phyloP scores from a whole-genome alignment of 345 rosid genomes.

The Erucastrum elatum region DNA sequence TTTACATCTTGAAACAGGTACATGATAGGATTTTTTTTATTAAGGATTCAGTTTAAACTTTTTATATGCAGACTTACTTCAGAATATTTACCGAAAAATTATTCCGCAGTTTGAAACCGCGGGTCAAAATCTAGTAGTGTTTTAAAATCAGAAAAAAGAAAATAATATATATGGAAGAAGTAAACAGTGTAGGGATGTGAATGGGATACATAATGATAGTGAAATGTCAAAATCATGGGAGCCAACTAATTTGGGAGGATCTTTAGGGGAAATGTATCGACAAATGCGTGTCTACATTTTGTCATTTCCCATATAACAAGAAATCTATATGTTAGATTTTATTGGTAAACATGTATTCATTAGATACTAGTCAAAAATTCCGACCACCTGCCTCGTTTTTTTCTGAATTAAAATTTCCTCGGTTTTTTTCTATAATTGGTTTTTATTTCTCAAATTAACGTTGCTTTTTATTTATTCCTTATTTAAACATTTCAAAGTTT shows the following conservation, averaged over 20 bases:
- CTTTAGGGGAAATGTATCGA: slow-evolving; percentile 32
- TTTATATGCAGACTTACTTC: too few species aligned
- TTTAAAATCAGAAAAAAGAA: neutral
- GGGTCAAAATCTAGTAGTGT: too few species aligned
- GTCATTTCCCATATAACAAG: slow-evolving; percentile 14
- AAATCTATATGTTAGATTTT: neutral
- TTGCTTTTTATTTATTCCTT: neutral
- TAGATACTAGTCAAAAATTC: slow-evolving; percentile 15
- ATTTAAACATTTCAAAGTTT: neutral
- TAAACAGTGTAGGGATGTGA: slow-evolving; percentile 31
- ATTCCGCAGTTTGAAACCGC: too few species aligned
- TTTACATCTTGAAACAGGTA: too few species aligned
- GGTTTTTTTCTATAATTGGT: too few species aligned
- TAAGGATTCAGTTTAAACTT: too few species aligned
- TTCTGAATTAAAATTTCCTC: neutral
- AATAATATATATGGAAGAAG: neutral
- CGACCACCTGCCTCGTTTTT: neutral
- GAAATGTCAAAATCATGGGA: slow-evolving; percentile 42
- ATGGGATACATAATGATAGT: slow-evolving; percentile 37
- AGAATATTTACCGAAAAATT: too few species aligned
- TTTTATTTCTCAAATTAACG: neutral
- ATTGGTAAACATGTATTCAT: slow-evolving; percentile 22
- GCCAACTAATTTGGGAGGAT: slow-evolving; percentile 39
- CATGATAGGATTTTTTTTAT: too few species aligned
- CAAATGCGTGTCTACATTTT: slow-evolving; percentile 23